These are phyloP conservation scores for Fusarium veterinarium DNA, from an alignment of 2,329 filamentous ascomycete species.

Conservation along the genomic window DNA sequence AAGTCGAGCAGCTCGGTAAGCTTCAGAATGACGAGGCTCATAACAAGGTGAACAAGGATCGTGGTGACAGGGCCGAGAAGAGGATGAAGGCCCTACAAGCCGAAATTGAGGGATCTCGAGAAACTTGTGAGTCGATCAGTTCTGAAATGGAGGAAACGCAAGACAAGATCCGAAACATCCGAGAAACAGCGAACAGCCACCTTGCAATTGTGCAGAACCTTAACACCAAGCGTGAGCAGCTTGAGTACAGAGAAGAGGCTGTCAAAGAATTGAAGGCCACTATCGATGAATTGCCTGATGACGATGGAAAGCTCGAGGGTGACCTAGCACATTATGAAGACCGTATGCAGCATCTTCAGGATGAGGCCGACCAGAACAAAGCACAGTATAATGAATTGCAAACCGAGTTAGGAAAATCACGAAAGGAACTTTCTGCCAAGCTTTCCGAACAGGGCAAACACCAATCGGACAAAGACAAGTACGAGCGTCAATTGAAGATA, in stretches of 20 bases:
- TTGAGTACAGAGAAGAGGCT: conserved; percentile 75
- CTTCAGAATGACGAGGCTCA: conserved; percentile 81
- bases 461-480: conserved; percentile 87
- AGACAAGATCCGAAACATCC: conserved; percentile 71
- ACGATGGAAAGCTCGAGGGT: conserved; percentile 78
- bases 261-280: conserved; percentile 77
- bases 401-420: conserved; percentile 56
- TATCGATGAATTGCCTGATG: conserved; percentile 81
- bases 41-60: conserved; percentile 86
- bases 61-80: conserved; percentile 78
- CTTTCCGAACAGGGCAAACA: conserved; percentile 78
- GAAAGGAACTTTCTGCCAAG: conserved; percentile 62
- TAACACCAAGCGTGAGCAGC: conserved; percentile 79
- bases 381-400: conserved; percentile 75
- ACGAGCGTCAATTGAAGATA: conserved; percentile 80
- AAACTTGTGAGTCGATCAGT: conserved; percentile 68
- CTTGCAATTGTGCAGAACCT: conserved; percentile 80
- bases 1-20: conserved; percentile 78
- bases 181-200: conserved; percentile 78
- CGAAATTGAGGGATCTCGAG: conserved; percentile 72
- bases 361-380: conserved; percentile 72
- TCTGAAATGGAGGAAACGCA: conserved; percentile 71
- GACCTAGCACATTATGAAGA: conserved; percentile 83
- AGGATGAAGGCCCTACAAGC: conserved; percentile 71
- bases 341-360: conserved; percentile 72